These are phyloP conservation scores for Trapa bicornis DNA, from an alignment of 345 rosid species.

Conservation along the genomic window DNA sequence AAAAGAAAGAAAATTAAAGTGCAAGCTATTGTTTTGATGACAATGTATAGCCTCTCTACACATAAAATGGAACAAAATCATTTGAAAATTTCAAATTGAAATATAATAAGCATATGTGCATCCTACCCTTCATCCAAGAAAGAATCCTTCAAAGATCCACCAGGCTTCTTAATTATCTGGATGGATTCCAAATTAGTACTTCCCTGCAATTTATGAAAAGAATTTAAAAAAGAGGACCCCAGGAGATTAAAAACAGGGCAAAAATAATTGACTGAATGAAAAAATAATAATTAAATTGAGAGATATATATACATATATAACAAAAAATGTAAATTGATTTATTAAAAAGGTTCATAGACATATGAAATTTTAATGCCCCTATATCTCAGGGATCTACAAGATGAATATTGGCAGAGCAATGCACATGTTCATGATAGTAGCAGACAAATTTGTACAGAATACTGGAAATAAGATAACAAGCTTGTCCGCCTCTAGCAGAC, in stretches of 20 bases:
- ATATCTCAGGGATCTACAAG: neutral
- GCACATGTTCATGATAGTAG: neutral
- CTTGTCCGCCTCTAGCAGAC: neutral
- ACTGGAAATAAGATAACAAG: neutral
- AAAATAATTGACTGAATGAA: neutral
- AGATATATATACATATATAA: neutral
- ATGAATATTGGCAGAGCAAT: neutral
- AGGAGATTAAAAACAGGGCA: neutral
- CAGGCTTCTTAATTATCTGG: slow-evolving; percentile 96
- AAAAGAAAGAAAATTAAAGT: neutral
- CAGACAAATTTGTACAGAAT: slow-evolving; percentile 2
- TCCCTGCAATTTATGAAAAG: slow-evolving; percentile 31
- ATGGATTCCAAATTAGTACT: slow-evolving; percentile 93
- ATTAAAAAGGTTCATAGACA: neutral
- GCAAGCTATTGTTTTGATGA: neutral
- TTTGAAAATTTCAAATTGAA: neutral
- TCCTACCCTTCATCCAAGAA: slow-evolving; percentile 97
- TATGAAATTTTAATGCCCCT: neutral
- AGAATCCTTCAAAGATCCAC: slow-evolving; percentile 87
- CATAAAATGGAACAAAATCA: neutral
- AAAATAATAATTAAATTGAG: neutral
- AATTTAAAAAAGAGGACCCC: neutral
- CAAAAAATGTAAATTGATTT: neutral
- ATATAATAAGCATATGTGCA: neutral
- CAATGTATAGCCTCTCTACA: neutral